Conservation (phyloP, 2,329 filamentous ascomycete species). For the Ustulina deusta region DNA sequence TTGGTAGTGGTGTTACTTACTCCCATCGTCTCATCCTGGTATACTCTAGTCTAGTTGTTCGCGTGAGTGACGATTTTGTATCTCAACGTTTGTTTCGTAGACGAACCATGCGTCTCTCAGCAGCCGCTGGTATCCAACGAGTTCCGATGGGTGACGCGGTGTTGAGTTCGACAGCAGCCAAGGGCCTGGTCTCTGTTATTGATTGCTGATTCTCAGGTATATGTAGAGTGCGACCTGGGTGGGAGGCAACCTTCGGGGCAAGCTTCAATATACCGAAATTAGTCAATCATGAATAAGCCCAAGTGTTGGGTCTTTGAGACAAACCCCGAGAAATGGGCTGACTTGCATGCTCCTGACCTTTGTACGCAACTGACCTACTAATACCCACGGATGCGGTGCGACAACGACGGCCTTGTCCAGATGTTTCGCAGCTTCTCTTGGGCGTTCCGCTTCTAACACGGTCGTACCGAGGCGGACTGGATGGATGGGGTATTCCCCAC, state of each 20-base stretch:
- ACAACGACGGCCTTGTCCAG: not conserved
- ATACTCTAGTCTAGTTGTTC: not conserved
- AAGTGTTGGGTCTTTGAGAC: not conserved
- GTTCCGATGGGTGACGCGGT: not conserved
- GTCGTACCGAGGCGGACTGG: constrained; percentile 16
- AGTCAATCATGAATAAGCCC: not conserved
- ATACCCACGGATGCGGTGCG: not conserved
- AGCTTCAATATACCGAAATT: not conserved
- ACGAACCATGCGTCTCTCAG: not conserved
- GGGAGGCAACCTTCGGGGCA: not conserved
- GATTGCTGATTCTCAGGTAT: not conserved
- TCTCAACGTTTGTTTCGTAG: not conserved
- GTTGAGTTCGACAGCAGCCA: not conserved
- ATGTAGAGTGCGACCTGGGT: not conserved
- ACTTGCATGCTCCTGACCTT: constrained; percentile 4
- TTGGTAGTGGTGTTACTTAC: not conserved
- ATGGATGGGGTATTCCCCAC: not conserved
- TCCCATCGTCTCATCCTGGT: not conserved
- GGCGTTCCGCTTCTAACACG: not conserved
- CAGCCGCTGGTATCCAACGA: not conserved
- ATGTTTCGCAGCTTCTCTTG: not conserved
- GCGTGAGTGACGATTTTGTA: not conserved
- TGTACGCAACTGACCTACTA: constrained; percentile 10
- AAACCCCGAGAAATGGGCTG: not conserved
- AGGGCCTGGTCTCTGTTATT: not conserved